Percentiles rank a stretch among this genome's conserved stretches.
These are phyloP conservation scores for Aspergillus sp. DNA, from an alignment of 2,329 filamentous ascomycete genomes.

Conservation along the genomic window DNA sequence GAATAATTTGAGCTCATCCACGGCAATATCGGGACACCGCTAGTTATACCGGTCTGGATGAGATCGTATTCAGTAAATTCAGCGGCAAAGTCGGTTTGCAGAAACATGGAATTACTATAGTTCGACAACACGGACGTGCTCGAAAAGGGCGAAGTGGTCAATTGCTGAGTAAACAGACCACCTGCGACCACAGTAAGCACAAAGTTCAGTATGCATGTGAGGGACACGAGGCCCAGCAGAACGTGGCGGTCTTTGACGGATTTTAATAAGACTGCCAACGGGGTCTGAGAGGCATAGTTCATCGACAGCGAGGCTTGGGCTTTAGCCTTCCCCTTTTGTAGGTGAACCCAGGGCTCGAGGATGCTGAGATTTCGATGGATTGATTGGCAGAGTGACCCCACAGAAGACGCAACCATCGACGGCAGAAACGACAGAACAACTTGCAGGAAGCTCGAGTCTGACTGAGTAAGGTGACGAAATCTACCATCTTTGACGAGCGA, in stretches of 20 bases:
- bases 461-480: constrained; percentile 27
- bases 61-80: constrained; percentile 32
- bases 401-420: constrained; percentile 27
- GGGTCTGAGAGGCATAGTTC: constrained; percentile 30
- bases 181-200: constrained; percentile 26
- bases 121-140: constrained; percentile 20
- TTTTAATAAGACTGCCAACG: constrained; percentile 24
- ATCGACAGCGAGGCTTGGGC: constrained; percentile 23
- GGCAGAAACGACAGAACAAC: constrained; percentile 27
- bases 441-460: constrained; percentile 26
- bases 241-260: constrained; percentile 21
- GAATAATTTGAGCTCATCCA: constrained; percentile 29
- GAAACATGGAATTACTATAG: constrained; percentile 25
- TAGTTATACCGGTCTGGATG: constrained; percentile 31
- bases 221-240: constrained; percentile 22
- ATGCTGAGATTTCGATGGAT: constrained; percentile 31
- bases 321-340: constrained; percentile 25
- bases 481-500: constrained; percentile 24
- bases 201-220: constrained; percentile 27
- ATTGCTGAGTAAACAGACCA: constrained; percentile 28
- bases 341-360: constrained; percentile 31
- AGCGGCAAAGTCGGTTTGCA: constrained; percentile 24
- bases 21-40: constrained; percentile 24
- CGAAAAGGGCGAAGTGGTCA: constrained; percentile 20
- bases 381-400: constrained; percentile 27